Conservation (phyloP, 768 basidiomycete genomes). For the Russula earlei region DNA sequence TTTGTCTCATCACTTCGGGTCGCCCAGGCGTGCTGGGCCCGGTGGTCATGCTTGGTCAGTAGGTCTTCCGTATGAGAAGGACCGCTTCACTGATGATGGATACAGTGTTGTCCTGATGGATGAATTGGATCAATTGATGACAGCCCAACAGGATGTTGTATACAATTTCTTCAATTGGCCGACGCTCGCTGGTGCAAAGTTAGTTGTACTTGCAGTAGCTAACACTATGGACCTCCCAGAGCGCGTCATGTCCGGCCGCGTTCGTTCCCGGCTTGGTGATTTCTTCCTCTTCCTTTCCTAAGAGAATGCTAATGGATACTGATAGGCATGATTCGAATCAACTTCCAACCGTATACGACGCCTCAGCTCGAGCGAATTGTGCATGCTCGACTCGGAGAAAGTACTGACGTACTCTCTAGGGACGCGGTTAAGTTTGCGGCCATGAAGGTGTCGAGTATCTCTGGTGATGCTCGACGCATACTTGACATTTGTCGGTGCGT, state of each 20-base stretch:
- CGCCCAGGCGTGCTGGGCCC: conserved; percentile 56
- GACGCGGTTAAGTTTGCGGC: conserved; percentile 85
- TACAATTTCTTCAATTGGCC: conserved; percentile 99
- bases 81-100: conserved; percentile 2
- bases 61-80: neutral
- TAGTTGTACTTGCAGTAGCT: conserved; percentile 93
- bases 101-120: conserved; percentile 93
- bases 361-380: conserved; percentile 79
- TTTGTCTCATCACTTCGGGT: conserved; percentile 70
- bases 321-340: conserved; percentile 75
- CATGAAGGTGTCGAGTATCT: conserved; percentile 67
- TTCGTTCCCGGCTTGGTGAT: conserved; percentile 83
- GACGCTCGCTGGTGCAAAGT: conserved; percentile 73
- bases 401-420: conserved; percentile 42
- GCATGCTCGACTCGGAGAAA: conserved; percentile 57
- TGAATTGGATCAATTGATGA: conserved; percentile 94
- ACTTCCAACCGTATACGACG: conserved; percentile 83
- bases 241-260: conserved; percentile 84
- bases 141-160: conserved; percentile 93
- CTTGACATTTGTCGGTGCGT: conserved; percentile 83
- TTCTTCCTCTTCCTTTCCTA: neutral
- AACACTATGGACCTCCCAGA: conserved; percentile 99
- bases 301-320: neutral
- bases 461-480: conserved; percentile 89
- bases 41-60: conserved; percentile 82